Conservation (phyloP, 164 flowering plant species). For the Chloranthus sessilifolius region DNA sequence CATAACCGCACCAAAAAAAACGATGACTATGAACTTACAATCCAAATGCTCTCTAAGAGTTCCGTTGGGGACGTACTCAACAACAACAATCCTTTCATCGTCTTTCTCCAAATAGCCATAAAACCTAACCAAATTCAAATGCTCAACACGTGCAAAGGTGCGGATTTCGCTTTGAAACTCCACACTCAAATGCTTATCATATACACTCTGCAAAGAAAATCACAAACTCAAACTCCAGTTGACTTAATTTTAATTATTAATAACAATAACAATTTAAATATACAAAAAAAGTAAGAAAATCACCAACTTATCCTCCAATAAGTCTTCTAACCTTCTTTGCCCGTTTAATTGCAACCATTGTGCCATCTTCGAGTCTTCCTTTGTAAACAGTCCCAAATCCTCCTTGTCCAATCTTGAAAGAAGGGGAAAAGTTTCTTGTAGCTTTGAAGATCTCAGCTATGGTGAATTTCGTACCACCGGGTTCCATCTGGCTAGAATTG, state of each 20-base stretch:
- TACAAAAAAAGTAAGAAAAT: neutral
- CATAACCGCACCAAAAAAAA: no score
- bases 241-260: neutral
- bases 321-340: slow-evolving; percentile 71
- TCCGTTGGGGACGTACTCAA: slow-evolving; percentile 91
- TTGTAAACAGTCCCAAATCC: slow-evolving; percentile 90
- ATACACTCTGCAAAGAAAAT: slow-evolving; percentile 40
- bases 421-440: slow-evolving; percentile 72
- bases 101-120: slow-evolving; percentile 65
- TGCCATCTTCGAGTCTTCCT: slow-evolving; percentile 71
- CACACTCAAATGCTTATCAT: slow-evolving; percentile 58
- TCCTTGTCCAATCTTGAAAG: slow-evolving; percentile 83
- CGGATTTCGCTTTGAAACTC: slow-evolving; percentile 78
- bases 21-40: slow-evolving; percentile 39
- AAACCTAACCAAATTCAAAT: slow-evolving; percentile 74
- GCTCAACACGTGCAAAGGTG: slow-evolving; percentile 67
- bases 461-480: slow-evolving; percentile 48
- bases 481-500: slow-evolving; percentile 37
- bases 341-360: slow-evolving; percentile 76
- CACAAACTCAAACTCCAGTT: neutral
- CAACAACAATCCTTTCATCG: slow-evolving; percentile 77
- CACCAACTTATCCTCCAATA: neutral
- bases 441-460: slow-evolving; percentile 62
- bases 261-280: no score
- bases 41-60: slow-evolving; percentile 93